phyloP scores from a whole-genome alignment of 2,329 filamentous ascomycete genomes.

The Colletotrichum sp. region DNA sequence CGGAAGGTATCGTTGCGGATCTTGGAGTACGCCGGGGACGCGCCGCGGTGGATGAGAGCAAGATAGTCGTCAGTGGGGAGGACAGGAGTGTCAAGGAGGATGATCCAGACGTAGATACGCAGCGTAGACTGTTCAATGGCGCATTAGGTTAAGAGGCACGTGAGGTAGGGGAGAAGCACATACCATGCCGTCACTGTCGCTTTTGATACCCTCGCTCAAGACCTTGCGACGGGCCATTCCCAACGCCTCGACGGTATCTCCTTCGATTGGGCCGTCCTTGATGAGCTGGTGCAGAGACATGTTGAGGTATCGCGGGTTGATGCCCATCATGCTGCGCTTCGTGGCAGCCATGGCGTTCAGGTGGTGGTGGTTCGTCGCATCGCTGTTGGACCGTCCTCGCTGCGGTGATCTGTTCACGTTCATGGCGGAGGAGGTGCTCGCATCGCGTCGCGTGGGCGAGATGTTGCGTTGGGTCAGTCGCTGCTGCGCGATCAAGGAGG shows the following conservation, averaged over 20 bases:
- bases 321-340: conserved; percentile 34
- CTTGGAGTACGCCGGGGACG: conserved; percentile 94
- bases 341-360: conserved; percentile 38
- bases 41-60: conserved; percentile 86
- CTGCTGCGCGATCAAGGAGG: conserved; percentile 69
- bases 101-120: conserved; percentile 95
- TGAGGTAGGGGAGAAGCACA: no score
- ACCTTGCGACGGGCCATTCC: conserved; percentile 77
- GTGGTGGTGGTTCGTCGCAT: conserved; percentile 57
- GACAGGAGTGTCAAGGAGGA: conserved; percentile 86
- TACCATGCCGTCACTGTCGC: conserved; percentile 83
- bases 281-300: conserved; percentile 77
- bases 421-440: conserved; percentile 21
- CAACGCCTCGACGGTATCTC: conserved; percentile 65
- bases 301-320: conserved; percentile 50
- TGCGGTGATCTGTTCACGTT: conserved; percentile 50
- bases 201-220: conserved; percentile 76
- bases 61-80: conserved; percentile 89
- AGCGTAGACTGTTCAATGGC: conserved; percentile 72
- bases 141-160: background rate
- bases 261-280: conserved; percentile 78
- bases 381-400: conserved; percentile 74
- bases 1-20: conserved; percentile 99
- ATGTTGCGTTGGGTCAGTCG: conserved; percentile 49
- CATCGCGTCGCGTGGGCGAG: conserved; percentile 17